Percentiles rank a stretch among this genome's conserved stretches.
Conservation (phyloP, 345 rosid genomes). For the Turnera subulata region DNA sequence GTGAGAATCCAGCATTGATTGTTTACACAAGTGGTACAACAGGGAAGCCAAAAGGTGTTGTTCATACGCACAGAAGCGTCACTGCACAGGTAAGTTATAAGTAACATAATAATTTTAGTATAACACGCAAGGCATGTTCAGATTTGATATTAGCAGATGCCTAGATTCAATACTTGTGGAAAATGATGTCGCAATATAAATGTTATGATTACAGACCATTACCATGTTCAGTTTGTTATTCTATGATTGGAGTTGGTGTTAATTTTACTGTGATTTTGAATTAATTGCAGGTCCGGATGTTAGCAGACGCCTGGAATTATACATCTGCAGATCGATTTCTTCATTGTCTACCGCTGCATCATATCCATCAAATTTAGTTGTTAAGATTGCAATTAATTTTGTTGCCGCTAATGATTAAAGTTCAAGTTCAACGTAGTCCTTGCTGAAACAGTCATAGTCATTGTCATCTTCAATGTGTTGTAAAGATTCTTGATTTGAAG, state of each 20-base stretch:
- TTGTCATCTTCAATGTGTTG: constrained; percentile 8
- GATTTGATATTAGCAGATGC: too few relatives aligned
- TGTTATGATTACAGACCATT: background rate
- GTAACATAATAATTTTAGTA: too few relatives aligned
- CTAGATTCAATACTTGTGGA: too few relatives aligned
- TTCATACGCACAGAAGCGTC: constrained; percentile 86
- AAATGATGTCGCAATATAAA: too few relatives aligned
- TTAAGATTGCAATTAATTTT: background rate
- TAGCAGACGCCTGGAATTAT: constrained; percentile 90
- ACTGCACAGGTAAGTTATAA: constrained; percentile 58
- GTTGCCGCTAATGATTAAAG: constrained; percentile 2
- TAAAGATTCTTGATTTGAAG: background rate
- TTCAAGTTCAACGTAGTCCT: constrained; percentile 4
- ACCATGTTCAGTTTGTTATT: constrained; percentile 5
- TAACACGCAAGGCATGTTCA: too few relatives aligned
- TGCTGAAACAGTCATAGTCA: constrained; percentile 2
- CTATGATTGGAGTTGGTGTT: constrained; percentile 10
- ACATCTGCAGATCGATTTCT: constrained; percentile 78
- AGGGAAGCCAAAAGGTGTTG: constrained; percentile 98
- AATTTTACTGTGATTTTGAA: constrained; percentile 14
- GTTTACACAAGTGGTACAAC: constrained; percentile 98
- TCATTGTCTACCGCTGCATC: constrained; percentile 94
- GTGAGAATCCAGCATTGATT: constrained; percentile 78
- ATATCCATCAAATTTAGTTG: constrained; percentile 44
- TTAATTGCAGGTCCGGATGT: constrained; percentile 65